A percentile compares a stretch with the other conserved stretches of the same genome.
These are phyloP conservation scores for Pseudogymnoascus sp. DNA, from an alignment of 2,329 filamentous ascomycete genomes.

Conservation along the genomic window DNA sequence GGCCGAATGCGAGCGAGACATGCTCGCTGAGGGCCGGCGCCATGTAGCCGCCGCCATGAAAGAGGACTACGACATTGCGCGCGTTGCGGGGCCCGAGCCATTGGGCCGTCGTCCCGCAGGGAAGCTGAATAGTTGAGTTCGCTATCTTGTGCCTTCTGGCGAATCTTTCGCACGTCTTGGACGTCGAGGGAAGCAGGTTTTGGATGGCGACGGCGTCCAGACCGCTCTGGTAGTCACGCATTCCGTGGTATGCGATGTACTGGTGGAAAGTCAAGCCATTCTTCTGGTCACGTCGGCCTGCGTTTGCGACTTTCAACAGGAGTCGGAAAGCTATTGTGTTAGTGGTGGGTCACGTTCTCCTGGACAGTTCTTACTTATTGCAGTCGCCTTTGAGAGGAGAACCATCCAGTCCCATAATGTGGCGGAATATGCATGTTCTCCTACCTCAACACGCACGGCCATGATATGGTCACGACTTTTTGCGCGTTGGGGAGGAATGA, in stretches of 20 bases:
- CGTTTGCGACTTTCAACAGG: background rate
- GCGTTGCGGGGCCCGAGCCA: constrained; percentile 36
- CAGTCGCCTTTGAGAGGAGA: background rate
- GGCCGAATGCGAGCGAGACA: constrained; percentile 30
- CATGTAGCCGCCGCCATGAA: constrained; percentile 49
- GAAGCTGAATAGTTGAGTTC: background rate
- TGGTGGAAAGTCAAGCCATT: background rate
- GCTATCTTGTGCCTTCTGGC: background rate
- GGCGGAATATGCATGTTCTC: background rate
- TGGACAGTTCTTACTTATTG: background rate
- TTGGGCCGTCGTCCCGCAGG: constrained; percentile 33
- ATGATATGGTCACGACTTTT: background rate
- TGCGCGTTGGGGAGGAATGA: background rate
- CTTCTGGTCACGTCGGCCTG: background rate
- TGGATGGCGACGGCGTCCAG: background rate
- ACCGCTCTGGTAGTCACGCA: background rate
- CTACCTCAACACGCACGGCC: background rate
- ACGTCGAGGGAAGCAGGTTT: background rate
- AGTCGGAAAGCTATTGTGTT: background rate
- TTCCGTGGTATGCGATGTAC: background rate
- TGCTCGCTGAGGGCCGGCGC: constrained; percentile 39
- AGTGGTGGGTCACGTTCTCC: background rate
- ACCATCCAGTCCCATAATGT: background rate
- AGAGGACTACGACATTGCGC: constrained; percentile 37
- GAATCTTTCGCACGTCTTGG: background rate